Conservation (phyloP, 495 filamentous ascomycete genomes). For the Trichoderma gamsii region DNA sequence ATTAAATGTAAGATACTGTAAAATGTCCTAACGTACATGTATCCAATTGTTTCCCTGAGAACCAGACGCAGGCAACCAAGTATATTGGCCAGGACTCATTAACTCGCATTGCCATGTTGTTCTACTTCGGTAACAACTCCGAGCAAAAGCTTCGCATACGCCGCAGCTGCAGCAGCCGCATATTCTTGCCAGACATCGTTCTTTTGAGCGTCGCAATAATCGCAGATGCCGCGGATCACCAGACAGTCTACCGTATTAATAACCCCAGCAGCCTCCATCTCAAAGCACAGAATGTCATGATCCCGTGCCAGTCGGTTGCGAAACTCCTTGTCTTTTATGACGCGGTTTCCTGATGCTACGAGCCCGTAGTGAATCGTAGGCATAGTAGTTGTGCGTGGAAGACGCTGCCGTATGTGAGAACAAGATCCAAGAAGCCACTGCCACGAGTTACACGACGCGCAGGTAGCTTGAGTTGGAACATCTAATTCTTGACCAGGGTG, state of each 20-base stretch:
- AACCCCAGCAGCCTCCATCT: slow-evolving; percentile 44
- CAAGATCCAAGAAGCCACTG: not conserved
- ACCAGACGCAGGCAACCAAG: too few species aligned
- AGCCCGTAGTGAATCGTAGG: slow-evolving; percentile 15
- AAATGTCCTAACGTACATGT: too few species aligned
- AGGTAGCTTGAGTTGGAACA: slow-evolving; percentile 25
- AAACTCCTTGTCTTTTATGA: not conserved
- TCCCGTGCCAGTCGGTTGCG: slow-evolving; percentile 13
- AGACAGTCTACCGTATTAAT: slow-evolving; percentile 33
- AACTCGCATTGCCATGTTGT: too few species aligned
- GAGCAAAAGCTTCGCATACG: slow-evolving; percentile 30
- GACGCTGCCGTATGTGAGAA: not conserved
- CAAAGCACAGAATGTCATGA: slow-evolving; percentile 33
- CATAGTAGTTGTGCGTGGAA: slow-evolving; percentile 22
- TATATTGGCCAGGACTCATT: too few species aligned
- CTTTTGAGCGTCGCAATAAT: slow-evolving; percentile 35
- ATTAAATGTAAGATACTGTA: too few species aligned
- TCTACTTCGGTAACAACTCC: not conserved
- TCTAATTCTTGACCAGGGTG: slow-evolving; percentile 22
- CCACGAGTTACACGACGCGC: slow-evolving; percentile 23
- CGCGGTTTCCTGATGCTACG: not conserved
- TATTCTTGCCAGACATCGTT: slow-evolving; percentile 32
- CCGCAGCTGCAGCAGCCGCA: slow-evolving; percentile 29
- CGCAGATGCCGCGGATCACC: slow-evolving; percentile 33
- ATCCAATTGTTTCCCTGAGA: too few species aligned